Evolutionary conservation across 192 early-diverging fungal genomes (phyloP).

Genomic region (Umbelopsis isabellina): DNA sequence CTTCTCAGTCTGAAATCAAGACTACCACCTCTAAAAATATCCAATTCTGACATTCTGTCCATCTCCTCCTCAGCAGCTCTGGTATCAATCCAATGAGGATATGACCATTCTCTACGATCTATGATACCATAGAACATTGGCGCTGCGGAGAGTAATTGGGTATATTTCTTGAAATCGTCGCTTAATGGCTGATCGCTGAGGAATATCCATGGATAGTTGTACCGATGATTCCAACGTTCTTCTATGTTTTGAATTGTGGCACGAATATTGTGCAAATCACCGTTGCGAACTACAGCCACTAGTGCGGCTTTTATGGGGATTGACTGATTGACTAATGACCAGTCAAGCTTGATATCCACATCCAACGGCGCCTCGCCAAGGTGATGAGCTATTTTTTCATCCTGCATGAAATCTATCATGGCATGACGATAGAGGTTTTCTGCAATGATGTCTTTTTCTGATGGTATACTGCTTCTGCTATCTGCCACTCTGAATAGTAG

Average conservation of each 20-base stretch:
- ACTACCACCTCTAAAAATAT: conserved; percentile 58
- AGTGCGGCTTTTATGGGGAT: conserved; percentile 58
- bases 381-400: not conserved
- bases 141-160: conserved; percentile 54
- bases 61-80: conserved; percentile 50
- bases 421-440: conserved; percentile 14
- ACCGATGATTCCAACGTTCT: conserved; percentile 76
- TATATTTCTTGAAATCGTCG: conserved; percentile 62
- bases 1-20: conserved; percentile 51
- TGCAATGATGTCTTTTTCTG: conserved; percentile 5
- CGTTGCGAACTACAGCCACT: conserved; percentile 77
- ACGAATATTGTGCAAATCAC: conserved; percentile 63
- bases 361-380: not conserved
- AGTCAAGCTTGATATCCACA: conserved; percentile 3
- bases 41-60: conserved; percentile 48
- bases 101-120: conserved; percentile 60
- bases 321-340: not conserved
- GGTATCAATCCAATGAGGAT: conserved; percentile 66
- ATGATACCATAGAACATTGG: conserved; percentile 62
- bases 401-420: conserved; percentile 4
- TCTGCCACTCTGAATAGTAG: not conserved
- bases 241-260: conserved; percentile 68
- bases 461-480: too few relatives aligned
- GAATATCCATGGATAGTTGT: conserved; percentile 86
- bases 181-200: conserved; percentile 79